Conservation (phyloP, 2,329 filamentous ascomycete species). For the Cytospora paraplurivora region DNA sequence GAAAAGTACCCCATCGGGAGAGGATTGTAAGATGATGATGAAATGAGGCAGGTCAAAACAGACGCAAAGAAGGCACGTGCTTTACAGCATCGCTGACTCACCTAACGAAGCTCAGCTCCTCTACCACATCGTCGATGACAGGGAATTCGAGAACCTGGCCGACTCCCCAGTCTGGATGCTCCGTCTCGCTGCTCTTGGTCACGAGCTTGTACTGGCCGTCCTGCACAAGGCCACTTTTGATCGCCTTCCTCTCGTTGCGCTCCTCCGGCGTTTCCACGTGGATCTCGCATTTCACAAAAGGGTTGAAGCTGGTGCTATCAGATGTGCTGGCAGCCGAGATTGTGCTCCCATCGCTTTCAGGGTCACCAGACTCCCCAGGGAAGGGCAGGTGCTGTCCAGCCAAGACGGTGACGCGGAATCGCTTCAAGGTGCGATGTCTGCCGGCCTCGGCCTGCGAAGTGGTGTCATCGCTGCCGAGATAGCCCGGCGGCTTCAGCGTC, state of each 20-base stretch:
- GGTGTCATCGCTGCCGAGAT: conserved; percentile 54
- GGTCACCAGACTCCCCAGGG: conserved; percentile 49
- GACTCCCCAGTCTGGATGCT: conserved; percentile 64
- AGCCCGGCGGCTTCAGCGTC: conserved; percentile 80
- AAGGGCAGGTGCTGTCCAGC: conserved; percentile 72
- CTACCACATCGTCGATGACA: conserved; percentile 53
- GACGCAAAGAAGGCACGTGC: conserved; percentile 10
- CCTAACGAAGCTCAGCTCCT: conserved; percentile 73
- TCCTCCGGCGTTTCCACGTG: conserved; percentile 68
- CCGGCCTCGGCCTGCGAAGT: conserved; percentile 49
- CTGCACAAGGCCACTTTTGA: conserved; percentile 50
- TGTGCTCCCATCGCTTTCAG: conserved; percentile 33
- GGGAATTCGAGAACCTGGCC: conserved; percentile 60
- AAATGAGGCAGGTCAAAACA: conserved; percentile 10
- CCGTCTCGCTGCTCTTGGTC: conserved; percentile 57
- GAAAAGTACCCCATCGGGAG: not conserved
- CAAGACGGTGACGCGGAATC: conserved; percentile 71
- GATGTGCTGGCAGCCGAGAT: conserved; percentile 47
- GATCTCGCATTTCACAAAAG: conserved; percentile 77
- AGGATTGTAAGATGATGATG: conserved; percentile 16
- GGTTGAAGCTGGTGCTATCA: conserved; percentile 59
- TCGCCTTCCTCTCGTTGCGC: conserved; percentile 40
- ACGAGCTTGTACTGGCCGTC: conserved; percentile 61
- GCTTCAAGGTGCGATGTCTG: conserved; percentile 54
- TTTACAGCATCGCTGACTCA: conserved; percentile 46